Evolutionary conservation across 495 filamentous ascomycete genomes (phyloP), one percentile per base, ranked within the genome.

Genomic region (Talaromyces ruber): DNA sequence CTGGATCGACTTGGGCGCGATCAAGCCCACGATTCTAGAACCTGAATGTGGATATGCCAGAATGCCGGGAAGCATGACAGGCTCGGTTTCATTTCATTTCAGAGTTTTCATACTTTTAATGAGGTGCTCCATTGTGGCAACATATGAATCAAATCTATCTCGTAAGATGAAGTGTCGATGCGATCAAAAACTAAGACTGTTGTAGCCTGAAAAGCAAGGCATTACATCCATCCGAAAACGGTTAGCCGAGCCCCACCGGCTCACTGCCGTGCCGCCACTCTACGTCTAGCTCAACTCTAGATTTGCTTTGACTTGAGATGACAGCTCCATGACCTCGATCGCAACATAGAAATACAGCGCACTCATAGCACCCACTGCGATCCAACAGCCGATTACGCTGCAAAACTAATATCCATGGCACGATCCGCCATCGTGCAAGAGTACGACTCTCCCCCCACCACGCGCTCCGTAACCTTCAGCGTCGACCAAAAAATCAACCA

Each of bases 401-500:
- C 6, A 53, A 25, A 9, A 28, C 14, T n/a, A 39, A 14, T 30
- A 55, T 47, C 58, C 64, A 79, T 79, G 77, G 74, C 77, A 63
- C 74, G 76, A 62, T 73, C 76, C 55, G 67, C 74, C 67, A 81
- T 92, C 59, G 88, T 93, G 45, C 83, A 92, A 73, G 88, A 92
- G 66, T 91, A 88, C 67, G 72, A 77, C 47, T 71, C 78, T 52
- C 84, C 81, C 77, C 64, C 76, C 69, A 70, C 79, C 67, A 63
- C 75, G 66, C 71, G 84, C 79, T 69, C 69, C 68, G 61, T 80
- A 79, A 78, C 89, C 78, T 75, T 88, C 70, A 72, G 75, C 68
- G 56, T 86, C 79, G 79, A 85, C 79, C 73, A 82, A 69, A 82
- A 88, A 72, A 84, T 89, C 70, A 81, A 84, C 64, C 72, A 80